phyloP scores from a whole-genome alignment of 805 yeast genomes.

The Saccharomycopsis oosterbeekiorum region DNA sequence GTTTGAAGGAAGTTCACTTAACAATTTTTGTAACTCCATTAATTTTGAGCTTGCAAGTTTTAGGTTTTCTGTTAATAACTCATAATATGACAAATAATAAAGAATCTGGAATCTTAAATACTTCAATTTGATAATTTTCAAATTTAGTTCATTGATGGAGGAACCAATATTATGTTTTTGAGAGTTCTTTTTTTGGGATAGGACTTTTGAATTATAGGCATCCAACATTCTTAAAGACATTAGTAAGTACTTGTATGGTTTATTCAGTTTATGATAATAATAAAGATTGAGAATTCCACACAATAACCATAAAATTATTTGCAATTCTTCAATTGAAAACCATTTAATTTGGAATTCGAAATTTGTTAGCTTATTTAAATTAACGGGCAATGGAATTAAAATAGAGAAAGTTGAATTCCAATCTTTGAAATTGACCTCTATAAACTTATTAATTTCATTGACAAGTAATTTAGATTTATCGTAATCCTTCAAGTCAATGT shows the following conservation, averaged over 20 bases:
- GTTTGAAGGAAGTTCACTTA: conserved; percentile 5
- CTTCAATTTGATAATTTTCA: conserved; percentile 7
- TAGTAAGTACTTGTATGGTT: conserved; percentile 9
- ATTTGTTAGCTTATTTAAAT: neutral
- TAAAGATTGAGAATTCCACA: conserved; percentile 12
- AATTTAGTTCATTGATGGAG: neutral
- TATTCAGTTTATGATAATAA: conserved; percentile 9
- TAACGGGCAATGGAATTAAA: conserved; percentile 7
- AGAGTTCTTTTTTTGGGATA: neutral
- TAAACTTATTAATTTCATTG: conserved; percentile 7
- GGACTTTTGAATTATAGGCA: conserved; percentile 2
- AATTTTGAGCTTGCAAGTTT: neutral
- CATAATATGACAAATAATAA: conserved; percentile 10
- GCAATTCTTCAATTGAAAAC: conserved; percentile 18
- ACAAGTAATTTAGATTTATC: neutral
- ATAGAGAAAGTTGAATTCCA: conserved; percentile 15
- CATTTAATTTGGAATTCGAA: conserved; percentile 13
- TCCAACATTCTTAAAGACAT: conserved; percentile 11
- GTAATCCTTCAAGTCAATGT: conserved; percentile 4
- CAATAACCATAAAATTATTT: conserved; percentile 13
- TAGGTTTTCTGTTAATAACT: neutral
- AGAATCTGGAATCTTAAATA: conserved; percentile 13
- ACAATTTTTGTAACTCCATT: neutral
- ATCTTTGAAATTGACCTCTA: conserved; percentile 6
- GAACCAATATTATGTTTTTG: neutral